These are phyloP conservation scores for Acanthamoeba lenticulata DNA, from an alignment of 208 protist genomes.

Conservation along the genomic window DNA sequence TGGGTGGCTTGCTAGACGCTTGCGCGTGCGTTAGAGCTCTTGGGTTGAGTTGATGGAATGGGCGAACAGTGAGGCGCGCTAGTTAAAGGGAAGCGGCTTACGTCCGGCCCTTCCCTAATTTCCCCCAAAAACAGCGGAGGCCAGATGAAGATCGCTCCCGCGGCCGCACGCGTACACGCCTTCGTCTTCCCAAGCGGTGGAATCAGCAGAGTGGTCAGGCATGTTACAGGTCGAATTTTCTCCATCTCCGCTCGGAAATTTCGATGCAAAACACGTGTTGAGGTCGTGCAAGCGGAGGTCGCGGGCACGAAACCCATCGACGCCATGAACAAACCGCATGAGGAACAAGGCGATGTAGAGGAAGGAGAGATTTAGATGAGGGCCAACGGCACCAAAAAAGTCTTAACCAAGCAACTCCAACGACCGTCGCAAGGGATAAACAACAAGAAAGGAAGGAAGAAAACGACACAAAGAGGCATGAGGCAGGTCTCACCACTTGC, in stretches of 20 bases:
- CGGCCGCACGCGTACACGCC: neutral
- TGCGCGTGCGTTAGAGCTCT: neutral
- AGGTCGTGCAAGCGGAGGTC: neutral
- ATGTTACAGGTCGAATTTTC: conserved; percentile 12
- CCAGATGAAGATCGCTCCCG: conserved; percentile 43
- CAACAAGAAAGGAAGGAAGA: no score
- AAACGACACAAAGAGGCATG: no score
- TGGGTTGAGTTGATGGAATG: neutral
- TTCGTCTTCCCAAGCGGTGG: neutral
- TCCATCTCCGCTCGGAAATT: neutral
- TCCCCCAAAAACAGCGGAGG: conserved; percentile 42
- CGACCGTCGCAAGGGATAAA: no score
- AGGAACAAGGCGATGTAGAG: no score
- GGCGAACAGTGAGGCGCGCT: neutral
- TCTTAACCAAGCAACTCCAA: no score
- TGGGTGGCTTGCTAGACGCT: neutral
- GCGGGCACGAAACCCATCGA: neutral
- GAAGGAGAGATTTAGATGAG: no score
- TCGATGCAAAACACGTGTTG: neutral
- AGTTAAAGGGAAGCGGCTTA: neutral
- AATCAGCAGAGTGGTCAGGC: neutral
- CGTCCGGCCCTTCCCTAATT: conserved; percentile 7
- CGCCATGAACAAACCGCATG: neutral
- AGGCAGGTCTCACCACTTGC: neutral
- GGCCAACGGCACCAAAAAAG: no score